Evolutionary conservation across 257 asterid species (phyloP).

Genomic region (Paraleonurus japonicus): DNA sequence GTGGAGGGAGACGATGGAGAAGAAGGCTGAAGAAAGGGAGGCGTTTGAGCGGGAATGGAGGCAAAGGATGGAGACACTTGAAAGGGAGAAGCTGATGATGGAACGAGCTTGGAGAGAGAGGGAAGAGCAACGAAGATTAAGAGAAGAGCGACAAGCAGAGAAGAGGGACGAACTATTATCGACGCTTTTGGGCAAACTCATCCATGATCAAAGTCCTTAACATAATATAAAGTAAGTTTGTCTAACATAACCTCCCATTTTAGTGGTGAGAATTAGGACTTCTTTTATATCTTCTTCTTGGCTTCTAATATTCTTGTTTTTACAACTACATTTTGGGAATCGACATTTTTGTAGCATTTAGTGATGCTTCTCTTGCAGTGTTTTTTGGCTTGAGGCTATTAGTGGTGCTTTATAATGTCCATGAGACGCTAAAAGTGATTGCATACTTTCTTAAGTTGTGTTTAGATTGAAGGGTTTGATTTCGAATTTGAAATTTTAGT

Average conservation of each 20-base stretch:
- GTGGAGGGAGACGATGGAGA: conserved; percentile 65
- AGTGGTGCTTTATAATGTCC: neutral
- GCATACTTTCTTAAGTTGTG: too few relatives aligned
- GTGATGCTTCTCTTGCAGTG: neutral
- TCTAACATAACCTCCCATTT: conserved; percentile 4
- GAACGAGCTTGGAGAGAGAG: conserved; percentile 66
- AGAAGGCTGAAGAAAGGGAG: conserved; percentile 50
- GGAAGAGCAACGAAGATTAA: conserved; percentile 52
- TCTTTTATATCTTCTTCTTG: neutral
- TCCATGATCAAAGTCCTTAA: conserved; percentile 21
- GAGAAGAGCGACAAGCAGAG: conserved; percentile 74
- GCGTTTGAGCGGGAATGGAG: conserved; percentile 62
- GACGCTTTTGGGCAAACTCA: conserved; percentile 53
- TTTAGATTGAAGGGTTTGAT: too few relatives aligned
- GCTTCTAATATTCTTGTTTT: neutral
- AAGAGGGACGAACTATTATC: conserved; percentile 66
- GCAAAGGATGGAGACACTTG: conserved; percentile 58
- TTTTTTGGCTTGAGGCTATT: neutral
- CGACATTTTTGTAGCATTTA: neutral
- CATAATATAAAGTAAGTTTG: neutral
- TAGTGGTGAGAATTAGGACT: neutral
- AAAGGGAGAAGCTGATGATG: conserved; percentile 54
- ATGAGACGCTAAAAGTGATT: too few relatives aligned
- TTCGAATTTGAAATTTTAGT: too few relatives aligned
- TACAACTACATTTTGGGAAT: neutral